Base-by-base conservation (phyloP, 805 yeast genomes). In the Ogataea naganishii region DNA sequence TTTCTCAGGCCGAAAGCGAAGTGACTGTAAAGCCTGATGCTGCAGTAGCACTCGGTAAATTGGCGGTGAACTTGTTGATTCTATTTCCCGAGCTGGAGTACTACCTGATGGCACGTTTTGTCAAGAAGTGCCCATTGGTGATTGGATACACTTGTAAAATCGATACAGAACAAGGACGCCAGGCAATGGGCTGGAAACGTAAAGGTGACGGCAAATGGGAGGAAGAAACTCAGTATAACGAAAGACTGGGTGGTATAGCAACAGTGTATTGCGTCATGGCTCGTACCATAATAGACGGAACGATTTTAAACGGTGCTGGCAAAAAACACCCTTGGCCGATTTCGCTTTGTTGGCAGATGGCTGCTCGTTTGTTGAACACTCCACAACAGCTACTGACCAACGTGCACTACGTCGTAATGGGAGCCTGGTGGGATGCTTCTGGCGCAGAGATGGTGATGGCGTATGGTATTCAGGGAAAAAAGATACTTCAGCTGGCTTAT, bases 361-460 rank as follows among this genome's bases (percentile, higher is more conserved):
- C 80, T n/a, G 78, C 95, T 0, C 60, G 96, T 25, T 51, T 73
- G 29, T 60, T 81, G 24, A 86, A 92, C 53, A 57, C 67, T 0
- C 68, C 74, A 1, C 20, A 46, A 3, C 58, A 59, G 0, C 49
- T 69, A 10, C 46, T 86, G 9, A 60, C 73, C 1, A 79, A 83
- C 39, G 69, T 80, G 1, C 95, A 88, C 49, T 88, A 66, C 47
- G 63, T 75, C 0, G 70, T 80, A 2, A 66, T 76, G 4, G 78
- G 84, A 2, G 72, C 80, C 20, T 88, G 96, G 96, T 85, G 96
- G 95, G 97, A 92, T 40, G 74, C 86, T 5, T 65, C 80, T 28
- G 88, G 82, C 0, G 37, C 42, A 7, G 63, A 73, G 24, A 71
- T 89, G 33, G 31, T 65, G 6, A 46, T 47, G 7, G 66, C 64